Conservation (phyloP, 164 flowering plant genomes). For the Vitis cinerea region DNA sequence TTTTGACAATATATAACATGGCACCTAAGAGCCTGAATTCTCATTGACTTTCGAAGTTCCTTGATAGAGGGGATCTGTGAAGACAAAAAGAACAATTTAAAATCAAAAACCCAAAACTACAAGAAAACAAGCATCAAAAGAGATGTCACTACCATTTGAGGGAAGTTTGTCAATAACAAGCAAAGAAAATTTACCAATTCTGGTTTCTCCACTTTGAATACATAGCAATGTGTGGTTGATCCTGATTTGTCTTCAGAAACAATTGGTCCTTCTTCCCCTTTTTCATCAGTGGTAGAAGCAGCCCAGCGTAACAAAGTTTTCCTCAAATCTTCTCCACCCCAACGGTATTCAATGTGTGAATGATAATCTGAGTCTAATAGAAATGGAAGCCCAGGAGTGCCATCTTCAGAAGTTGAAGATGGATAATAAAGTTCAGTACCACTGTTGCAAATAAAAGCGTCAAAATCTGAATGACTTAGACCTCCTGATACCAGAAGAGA, state of each 20-base stretch:
- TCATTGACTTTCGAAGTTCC: constrained; percentile 71
- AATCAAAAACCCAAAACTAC: background rate
- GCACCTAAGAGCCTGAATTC: constrained; percentile 88
- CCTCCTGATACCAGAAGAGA: constrained; percentile 51
- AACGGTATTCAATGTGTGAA: constrained; percentile 77
- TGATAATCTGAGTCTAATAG: constrained; percentile 62
- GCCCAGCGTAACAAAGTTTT: constrained; percentile 83
- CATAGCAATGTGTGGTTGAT: constrained; percentile 53
- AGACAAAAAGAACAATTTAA: background rate
- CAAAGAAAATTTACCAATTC: constrained; percentile 38
- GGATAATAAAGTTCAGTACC: constrained; percentile 82
- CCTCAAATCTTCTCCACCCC: constrained; percentile 86
- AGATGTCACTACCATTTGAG: background rate
- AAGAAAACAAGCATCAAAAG: background rate
- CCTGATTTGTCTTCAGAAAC: constrained; percentile 49
- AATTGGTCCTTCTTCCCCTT: constrained; percentile 42
- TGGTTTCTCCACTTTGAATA: constrained; percentile 54
- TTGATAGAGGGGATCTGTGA: constrained; percentile 65
- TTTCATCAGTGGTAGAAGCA: constrained; percentile 47
- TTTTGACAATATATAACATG: constrained; percentile 65
- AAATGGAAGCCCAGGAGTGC: constrained; percentile 29
- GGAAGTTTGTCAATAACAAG: constrained; percentile 1
- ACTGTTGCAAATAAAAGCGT: constrained; percentile 84
- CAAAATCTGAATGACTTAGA: constrained; percentile 55
- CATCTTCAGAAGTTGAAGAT: constrained; percentile 48